These are phyloP conservation scores for Pyrenula massariospora DNA, from an alignment of 495 filamentous ascomycete species.

Conservation along the genomic window DNA sequence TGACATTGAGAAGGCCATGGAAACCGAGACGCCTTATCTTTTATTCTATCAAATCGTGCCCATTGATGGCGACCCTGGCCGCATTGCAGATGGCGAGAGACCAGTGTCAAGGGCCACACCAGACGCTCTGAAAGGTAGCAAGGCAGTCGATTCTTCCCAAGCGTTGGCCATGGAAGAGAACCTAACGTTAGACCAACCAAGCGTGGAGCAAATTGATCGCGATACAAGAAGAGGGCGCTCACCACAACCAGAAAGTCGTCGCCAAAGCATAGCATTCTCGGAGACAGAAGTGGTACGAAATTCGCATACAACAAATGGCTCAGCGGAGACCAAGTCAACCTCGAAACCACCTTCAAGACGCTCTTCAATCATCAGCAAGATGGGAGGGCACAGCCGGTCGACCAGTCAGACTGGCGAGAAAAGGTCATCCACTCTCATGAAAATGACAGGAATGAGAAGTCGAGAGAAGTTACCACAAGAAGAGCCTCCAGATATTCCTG, in stretches of 20 bases:
- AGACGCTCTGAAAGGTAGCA: conserved; percentile 19
- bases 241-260: conserved; percentile 5
- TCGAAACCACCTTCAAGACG: conserved; percentile 43
- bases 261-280: conserved; percentile 19
- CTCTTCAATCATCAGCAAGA: conserved; percentile 41
- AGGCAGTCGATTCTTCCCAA: conserved; percentile 11
- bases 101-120: conserved; percentile 47
- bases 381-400: conserved; percentile 51
- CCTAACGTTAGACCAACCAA: conserved; percentile 21
- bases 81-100: conserved; percentile 38
- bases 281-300: conserved; percentile 10
- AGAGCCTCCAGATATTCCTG: conserved; percentile 7
- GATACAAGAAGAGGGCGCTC: conserved; percentile 6
- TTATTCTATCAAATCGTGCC: conserved; percentile 92
- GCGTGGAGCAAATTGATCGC: conserved; percentile 28
- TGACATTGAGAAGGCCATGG: conserved; percentile 64
- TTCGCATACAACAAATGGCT: conserved; percentile 29
- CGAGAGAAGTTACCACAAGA: conserved; percentile 17
- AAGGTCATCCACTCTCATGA: conserved; percentile 51
- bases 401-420: conserved; percentile 57
- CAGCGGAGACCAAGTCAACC: conserved; percentile 35
- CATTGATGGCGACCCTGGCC: conserved; percentile 54
- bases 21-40: conserved; percentile 83
- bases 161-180: conserved; percentile 4
- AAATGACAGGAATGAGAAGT: conserved; percentile 44